Percentiles rank a stretch among this genome's conserved stretches.
Conservation (phyloP, 2,329 filamentous ascomycete genomes). For the Sporothrix euskadiensis region DNA sequence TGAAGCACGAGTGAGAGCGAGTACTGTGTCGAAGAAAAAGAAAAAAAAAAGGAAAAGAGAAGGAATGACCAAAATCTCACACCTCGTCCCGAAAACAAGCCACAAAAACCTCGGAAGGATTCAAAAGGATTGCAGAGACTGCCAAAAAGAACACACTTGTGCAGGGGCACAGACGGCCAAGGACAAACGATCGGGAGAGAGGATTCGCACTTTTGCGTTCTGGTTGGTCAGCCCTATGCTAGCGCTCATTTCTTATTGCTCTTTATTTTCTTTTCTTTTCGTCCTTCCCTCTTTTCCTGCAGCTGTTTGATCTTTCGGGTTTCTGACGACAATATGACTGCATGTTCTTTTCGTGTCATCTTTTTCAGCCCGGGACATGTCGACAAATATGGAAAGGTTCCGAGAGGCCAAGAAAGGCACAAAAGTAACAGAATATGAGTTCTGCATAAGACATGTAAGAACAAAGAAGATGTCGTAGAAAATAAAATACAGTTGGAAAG, state of each 20-base stretch:
- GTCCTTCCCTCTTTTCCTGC: neutral
- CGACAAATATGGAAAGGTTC: neutral
- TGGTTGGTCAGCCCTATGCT: slow-evolving; percentile 23
- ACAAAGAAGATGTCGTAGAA: neutral
- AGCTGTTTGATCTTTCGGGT: neutral
- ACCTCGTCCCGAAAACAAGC: slow-evolving; percentile 3
- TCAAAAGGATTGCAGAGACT: neutral
- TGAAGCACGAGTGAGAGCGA: neutral
- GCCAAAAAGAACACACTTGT: neutral
- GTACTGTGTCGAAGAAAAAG: neutral
- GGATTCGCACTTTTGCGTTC: neutral
- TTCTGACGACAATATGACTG: neutral
- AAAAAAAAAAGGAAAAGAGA: neutral
- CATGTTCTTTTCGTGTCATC: neutral
- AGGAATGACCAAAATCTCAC: neutral
- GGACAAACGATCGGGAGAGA: neutral
- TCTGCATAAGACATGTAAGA: neutral
- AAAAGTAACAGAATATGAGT: neutral
- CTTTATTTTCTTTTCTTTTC: neutral
- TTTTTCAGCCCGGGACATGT: neutral
- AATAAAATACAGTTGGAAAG: neutral
- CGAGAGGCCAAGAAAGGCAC: neutral
- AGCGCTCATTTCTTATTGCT: neutral
- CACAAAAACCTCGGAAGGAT: neutral
- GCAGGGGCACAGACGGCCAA: neutral